These are phyloP conservation scores for Liriodendron chinense DNA, from an alignment of 164 flowering plant species.

Conservation along the genomic window DNA sequence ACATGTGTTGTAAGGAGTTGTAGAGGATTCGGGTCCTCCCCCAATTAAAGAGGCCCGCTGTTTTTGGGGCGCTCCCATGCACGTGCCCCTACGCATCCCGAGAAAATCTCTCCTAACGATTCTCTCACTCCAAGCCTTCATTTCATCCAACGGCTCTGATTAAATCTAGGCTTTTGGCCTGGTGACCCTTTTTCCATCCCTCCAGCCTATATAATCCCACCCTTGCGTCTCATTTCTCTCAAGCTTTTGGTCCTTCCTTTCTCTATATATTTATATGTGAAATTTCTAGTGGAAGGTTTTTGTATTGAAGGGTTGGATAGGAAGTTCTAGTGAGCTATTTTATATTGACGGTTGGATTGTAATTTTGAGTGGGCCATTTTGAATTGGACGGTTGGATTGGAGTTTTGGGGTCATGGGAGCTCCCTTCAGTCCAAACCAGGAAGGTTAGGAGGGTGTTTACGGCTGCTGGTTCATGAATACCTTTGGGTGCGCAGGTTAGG, in stretches of 20 bases:
- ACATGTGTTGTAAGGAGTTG: background rate
- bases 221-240: background rate
- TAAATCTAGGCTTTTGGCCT: background rate
- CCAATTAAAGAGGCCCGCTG: background rate
- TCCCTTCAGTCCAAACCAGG: slow-evolving; percentile 19
- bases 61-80: background rate
- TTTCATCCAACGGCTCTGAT: background rate
- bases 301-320: background rate
- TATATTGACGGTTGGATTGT: background rate
- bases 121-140: background rate
- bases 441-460: slow-evolving; percentile 14
- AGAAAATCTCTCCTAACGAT: background rate
- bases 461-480: slow-evolving; percentile 37
- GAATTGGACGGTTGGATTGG: background rate
- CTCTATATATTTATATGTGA: background rate
- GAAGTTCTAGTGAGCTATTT: background rate
- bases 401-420: slow-evolving; percentile 8
- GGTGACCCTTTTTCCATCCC: background rate
- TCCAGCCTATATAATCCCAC: background rate
- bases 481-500: slow-evolving; percentile 16
- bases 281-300: background rate
- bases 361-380: background rate
- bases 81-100: background rate
- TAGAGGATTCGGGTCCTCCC: background rate
- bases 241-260: background rate